A percentile compares a stretch with the other conserved stretches of the same genome.
Conservation (phyloP, 2,329 filamentous ascomycete genomes). For the Trichophyton schoenleinii region DNA sequence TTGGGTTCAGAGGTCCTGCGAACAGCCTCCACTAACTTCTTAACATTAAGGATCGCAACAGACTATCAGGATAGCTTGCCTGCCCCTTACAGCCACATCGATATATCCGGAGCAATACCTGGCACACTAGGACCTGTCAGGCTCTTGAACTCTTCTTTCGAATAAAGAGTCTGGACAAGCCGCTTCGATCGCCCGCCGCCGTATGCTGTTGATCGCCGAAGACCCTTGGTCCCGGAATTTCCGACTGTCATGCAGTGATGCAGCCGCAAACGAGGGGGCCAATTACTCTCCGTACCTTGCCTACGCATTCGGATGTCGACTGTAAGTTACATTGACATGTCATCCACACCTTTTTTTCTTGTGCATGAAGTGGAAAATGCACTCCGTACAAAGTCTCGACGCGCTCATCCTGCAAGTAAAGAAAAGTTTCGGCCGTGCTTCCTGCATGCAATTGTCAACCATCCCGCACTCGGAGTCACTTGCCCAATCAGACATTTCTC, state of each 20-base stretch:
- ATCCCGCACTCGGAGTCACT: neutral
- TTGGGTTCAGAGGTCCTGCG: neutral
- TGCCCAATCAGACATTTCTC: neutral
- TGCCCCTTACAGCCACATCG: neutral
- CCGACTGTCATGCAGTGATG: neutral
- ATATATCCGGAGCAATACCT: neutral
- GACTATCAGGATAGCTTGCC: neutral
- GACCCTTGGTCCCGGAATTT: neutral
- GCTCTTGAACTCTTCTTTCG: neutral
- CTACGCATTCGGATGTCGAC: neutral
- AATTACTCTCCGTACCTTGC: neutral
- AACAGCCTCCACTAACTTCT: neutral
- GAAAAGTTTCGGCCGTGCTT: neutral
- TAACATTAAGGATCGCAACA: neutral
- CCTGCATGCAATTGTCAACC: constrained; percentile 1
- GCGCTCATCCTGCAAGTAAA: neutral
- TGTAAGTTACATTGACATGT: neutral
- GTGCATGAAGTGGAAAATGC: neutral
- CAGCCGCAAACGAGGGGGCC: neutral
- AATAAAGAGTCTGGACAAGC: neutral
- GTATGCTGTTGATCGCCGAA: neutral
- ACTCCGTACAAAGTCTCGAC: neutral
- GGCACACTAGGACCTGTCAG: neutral
- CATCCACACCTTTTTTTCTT: neutral
- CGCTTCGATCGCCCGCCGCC: neutral